phyloP scores from a whole-genome alignment of 371 early-diverging fungal species.

The Rhizopus sp. region DNA sequence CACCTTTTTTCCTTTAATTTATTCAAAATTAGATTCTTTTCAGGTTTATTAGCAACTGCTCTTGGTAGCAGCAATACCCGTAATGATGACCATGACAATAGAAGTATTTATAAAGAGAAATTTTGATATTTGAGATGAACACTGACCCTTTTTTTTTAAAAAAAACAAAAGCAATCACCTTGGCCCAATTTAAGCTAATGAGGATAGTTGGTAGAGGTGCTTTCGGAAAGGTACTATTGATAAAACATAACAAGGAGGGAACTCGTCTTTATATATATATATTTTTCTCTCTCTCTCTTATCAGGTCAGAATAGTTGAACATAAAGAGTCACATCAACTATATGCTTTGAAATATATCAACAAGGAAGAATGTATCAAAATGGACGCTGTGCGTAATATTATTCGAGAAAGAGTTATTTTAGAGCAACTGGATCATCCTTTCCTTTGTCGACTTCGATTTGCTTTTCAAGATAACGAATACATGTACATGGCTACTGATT shows the following conservation, averaged over 20 bases:
- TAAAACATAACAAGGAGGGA: neutral
- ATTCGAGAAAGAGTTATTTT: slow-evolving; percentile 80
- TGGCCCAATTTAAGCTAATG: slow-evolving; percentile 70
- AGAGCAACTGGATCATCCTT: slow-evolving; percentile 78
- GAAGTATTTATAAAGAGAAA: slow-evolving; percentile 22
- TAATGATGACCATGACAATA: slow-evolving; percentile 33
- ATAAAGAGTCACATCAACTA: slow-evolving; percentile 60
- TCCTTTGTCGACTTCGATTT: slow-evolving; percentile 78
- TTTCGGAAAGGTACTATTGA: slow-evolving; percentile 71
- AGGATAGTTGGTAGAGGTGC: slow-evolving; percentile 74
- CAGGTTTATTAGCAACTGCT: slow-evolving; percentile 48
- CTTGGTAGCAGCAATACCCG: slow-evolving; percentile 36
- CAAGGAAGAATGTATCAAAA: slow-evolving; percentile 76
- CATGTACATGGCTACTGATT: slow-evolving; percentile 88
- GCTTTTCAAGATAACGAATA: slow-evolving; percentile 84
- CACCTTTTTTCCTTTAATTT: neutral
- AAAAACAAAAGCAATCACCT: slow-evolving; percentile 40
- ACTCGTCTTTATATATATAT: neutral
- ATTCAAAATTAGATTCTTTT: slow-evolving; percentile 49
- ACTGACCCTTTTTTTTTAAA: slow-evolving; percentile 11
- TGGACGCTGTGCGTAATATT: slow-evolving; percentile 78
- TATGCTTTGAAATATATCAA: slow-evolving; percentile 86
- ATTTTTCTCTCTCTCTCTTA: neutral
- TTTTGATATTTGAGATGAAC: slow-evolving; percentile 1
- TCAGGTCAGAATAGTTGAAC: slow-evolving; percentile 78